Conservation (phyloP, 2,329 filamentous ascomycete species). For the Exophiala lecanii-corni region DNA sequence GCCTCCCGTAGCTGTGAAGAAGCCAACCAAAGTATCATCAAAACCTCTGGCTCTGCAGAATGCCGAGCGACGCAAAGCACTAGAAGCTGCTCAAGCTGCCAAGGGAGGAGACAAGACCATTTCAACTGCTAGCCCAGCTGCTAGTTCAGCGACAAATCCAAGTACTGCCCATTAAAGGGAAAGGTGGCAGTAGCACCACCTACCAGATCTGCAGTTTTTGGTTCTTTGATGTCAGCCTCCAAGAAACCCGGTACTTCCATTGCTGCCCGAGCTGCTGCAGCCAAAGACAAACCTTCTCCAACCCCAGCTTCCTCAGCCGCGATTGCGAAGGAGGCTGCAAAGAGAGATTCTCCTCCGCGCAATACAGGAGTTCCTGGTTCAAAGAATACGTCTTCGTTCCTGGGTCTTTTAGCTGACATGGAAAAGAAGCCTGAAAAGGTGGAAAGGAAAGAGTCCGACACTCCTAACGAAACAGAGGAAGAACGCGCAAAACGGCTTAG, state of each 20-base stretch:
- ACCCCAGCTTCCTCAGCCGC: constrained; percentile 19
- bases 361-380: constrained; percentile 24
- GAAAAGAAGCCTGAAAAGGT: constrained; percentile 53
- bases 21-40: constrained; percentile 32
- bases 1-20: constrained; percentile 35
- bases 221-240: constrained; percentile 44
- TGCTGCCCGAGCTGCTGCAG: constrained; percentile 41
- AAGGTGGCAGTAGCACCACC: constrained; percentile 30
- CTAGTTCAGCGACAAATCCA: constrained; percentile 6
- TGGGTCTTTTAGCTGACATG: constrained; percentile 46
- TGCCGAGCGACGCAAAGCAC: constrained; percentile 24
- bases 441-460: constrained; percentile 48
- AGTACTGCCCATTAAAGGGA: constrained; percentile 29
- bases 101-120: constrained; percentile 15
- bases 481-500: constrained; percentile 55
- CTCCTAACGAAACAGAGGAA: constrained; percentile 55
- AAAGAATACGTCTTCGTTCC: constrained; percentile 45
- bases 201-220: constrained; percentile 43
- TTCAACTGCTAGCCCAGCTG: constrained; percentile 1
- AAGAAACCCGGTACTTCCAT: constrained; percentile 49
- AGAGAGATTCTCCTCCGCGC: constrained; percentile 32
- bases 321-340: constrained; percentile 28
- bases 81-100: constrained; percentile 17
- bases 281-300: constrained; percentile 32
- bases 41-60: constrained; percentile 28